Percentiles rank a stretch among this genome's conserved stretches.
Conservation (phyloP, 441 rosid species). For the Pelargonium citronellum region DNA sequence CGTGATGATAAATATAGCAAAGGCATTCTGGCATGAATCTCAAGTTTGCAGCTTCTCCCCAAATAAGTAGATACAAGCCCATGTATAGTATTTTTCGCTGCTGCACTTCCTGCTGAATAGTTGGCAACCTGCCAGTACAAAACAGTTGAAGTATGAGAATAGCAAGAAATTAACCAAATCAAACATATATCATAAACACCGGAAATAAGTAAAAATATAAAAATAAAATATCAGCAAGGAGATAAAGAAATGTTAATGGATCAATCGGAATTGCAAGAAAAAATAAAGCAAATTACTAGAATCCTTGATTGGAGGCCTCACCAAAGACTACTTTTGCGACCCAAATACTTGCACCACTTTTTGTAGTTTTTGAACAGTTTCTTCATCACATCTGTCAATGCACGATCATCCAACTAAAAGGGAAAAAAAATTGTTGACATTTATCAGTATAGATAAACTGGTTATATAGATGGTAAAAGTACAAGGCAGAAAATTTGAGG, state of each 20-base stretch:
- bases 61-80: conserved; percentile 91
- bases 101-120: conserved; percentile 98
- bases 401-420: conserved; percentile 85
- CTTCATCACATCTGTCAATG: conserved; percentile 92
- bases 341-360: conserved; percentile 97
- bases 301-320: conserved; percentile 25
- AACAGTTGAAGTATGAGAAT: conserved; percentile 10
- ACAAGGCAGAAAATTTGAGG: not conserved
- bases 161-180: not conserved
- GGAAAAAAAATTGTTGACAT: conserved; percentile 4
- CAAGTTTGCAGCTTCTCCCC: conserved; percentile 99
- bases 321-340: conserved; percentile 94
- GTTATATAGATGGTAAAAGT: not conserved
- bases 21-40: conserved; percentile 99
- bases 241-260: not conserved
- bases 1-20: conserved; percentile 97
- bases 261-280: not conserved
- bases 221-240: no score
- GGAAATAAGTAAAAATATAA: not conserved
- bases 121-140: conserved; percentile 71
- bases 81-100: conserved; percentile 91
- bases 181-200: not conserved
- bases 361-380: conserved; percentile 94
- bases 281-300: not conserved
- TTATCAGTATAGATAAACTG: not conserved